Base-by-base conservation (phyloP, 352 stramenopile genomes). In the Phytophthora chlamydospora region DNA sequence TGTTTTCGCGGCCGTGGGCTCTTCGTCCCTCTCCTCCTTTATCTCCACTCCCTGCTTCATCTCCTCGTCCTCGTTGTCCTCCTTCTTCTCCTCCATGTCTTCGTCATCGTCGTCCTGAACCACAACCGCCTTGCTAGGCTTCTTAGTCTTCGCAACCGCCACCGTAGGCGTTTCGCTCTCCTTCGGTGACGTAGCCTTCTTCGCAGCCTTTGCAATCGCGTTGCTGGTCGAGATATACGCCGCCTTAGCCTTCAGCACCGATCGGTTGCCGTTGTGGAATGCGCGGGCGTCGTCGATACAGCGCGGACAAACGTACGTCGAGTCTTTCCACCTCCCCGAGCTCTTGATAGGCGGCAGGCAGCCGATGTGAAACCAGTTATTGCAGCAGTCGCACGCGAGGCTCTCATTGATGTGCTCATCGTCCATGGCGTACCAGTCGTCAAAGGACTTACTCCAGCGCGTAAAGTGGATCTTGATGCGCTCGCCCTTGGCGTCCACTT, bases 351-450 rank as follows among this genome's bases (percentile, higher is more conserved):
- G 81, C 17, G 86, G 86, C 13, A 95, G 51, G 44, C 86, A 95
- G 46, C 80, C 83, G 35, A 95, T 95, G 62, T 95, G 86, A 62
- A 95, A 95, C 86, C 86, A 95, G 12, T 82, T 74, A 63, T 95
- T 95, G 65, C 86, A 95, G 68, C 86, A 91, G 58, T 95, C 86
- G 75, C 86, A 95, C 14, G 86, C 86, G n/a, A 95, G 69, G 56
- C 83, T 92, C 58, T 95, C 86, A 60, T 95, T 95, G 47, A 95
- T 91, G 56, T 83, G 84, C 54, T 95, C 86, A 64, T 95, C 86
- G 59, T 95, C 86, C 86, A 95, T 95, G 10, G 84, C 72, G 63
- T 95, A 95, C 86, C 86, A 95, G 57, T 91, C 81, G 44, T 95
- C 86, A 54, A 95, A 95, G 58, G 84, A 91, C 46, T 95, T 95